A percentile compares a stretch with the other conserved stretches of the same genome.
Evolutionary conservation across 371 early-diverging fungal genomes (phyloP).

Genomic region (Lichtheimia corymbifera): DNA sequence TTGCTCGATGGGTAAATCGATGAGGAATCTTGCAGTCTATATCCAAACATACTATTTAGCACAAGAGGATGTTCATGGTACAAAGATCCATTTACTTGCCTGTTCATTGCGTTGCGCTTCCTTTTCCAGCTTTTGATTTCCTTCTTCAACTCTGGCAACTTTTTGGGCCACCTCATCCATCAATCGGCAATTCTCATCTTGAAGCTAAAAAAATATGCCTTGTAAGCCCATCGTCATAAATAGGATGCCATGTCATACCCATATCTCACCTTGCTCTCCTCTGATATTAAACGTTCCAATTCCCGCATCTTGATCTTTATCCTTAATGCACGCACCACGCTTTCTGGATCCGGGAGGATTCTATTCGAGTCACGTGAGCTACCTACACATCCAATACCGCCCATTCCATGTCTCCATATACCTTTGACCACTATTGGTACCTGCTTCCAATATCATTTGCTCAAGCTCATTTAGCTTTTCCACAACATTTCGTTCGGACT

Average conservation of each 20-base stretch:
- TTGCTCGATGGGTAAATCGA: too few relatives aligned
- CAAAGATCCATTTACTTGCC: too few relatives aligned
- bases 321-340: constrained; percentile 11
- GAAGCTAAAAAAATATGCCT: constrained; percentile 1
- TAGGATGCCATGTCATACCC: background rate
- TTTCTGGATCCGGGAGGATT: constrained; percentile 9
- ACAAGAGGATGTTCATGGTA: too few relatives aligned
- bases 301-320: constrained; percentile 15
- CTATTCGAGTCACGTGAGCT: background rate
- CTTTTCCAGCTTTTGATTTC: background rate
- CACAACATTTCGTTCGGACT: background rate
- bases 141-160: background rate
- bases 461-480: constrained; percentile 7
- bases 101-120: background rate
- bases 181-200: constrained; percentile 7
- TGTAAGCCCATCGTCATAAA: background rate
- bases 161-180: constrained; percentile 13
- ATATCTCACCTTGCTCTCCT: constrained; percentile 13
- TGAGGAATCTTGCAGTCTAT: too few relatives aligned
- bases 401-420: background rate
- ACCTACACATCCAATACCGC: background rate
- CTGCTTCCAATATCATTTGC: background rate
- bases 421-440: background rate
- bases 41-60: too few relatives aligned
- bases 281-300: constrained; percentile 5